Base-by-base conservation (phyloP, 805 yeast genomes). In the Scheffersomyces spartinae region DNA sequence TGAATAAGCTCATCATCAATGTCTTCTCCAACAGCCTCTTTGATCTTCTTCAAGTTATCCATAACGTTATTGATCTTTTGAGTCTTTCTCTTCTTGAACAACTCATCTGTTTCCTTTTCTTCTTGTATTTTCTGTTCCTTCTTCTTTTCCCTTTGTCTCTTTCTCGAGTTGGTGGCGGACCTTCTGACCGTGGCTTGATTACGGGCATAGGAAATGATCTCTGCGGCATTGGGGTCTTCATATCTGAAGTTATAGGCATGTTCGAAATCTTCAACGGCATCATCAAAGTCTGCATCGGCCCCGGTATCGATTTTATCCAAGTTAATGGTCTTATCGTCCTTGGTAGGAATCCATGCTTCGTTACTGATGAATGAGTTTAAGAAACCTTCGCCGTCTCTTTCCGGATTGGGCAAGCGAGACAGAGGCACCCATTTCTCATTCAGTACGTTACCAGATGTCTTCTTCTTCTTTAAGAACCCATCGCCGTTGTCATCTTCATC, bases 151-250 rank as follows among this genome's bases (percentile, higher is more conserved):
- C 97, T 74, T 51, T 76, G 77, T 51, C 76, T 73, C 60, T 84
- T 84, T 40, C 98, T 71, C 8, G 79, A 51, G 38, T 75, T 71
- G 32, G 74, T 65, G 26, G 73, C 74, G 12, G 78, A 73, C 46
- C 98, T 68, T 57, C 98, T 75, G 45, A 85, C 64, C 0, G 97
- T 84, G 13, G 91, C 94, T 52, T 85, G 95, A 21, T 64, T 77
- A 68, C 98, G 84, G 3, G 97, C 96, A 58, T 88, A 91, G 10
- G 94, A 78, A 11, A 86, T 78, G 49, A 91, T 82, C 43, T 88
- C 95, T 0, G 88, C 83, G 5, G 95, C 69, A 36, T 74, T 72
- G 9, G 94, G 85, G 42, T 86, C 96, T 53, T 91, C 98, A 48
- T 70, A 91, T 47, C 98, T 70, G 64, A 88, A 88, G 45, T 91